Conservation (phyloP, 2,329 filamentous ascomycete species). For the Penicillium sp. region DNA sequence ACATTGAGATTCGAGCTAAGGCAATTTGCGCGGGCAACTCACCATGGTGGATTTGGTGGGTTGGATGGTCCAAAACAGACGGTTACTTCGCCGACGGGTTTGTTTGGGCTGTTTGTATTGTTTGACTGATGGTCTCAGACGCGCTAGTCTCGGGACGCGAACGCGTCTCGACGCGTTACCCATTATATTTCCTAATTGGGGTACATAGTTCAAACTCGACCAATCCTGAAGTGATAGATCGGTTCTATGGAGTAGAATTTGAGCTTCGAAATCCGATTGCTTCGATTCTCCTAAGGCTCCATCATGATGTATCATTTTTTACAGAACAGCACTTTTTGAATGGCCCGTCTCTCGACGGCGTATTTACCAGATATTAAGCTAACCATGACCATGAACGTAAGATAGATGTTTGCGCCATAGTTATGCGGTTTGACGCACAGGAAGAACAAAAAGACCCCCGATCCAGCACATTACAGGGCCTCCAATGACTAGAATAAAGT, state of each 20-base stretch:
- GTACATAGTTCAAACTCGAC: neutral
- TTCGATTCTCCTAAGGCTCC: too few species aligned
- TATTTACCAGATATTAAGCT: slow-evolving; percentile 16
- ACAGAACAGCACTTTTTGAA: too few species aligned
- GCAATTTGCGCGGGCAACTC: slow-evolving; percentile 2
- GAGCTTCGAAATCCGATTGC: too few species aligned
- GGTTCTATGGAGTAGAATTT: too few species aligned
- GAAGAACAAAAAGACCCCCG: slow-evolving; percentile 6
- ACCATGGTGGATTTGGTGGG: slow-evolving; percentile 13
- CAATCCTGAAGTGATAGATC: too few species aligned
- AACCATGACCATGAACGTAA: slow-evolving; percentile 7
- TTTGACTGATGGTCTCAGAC: too few species aligned
- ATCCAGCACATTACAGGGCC: slow-evolving; percentile 13
- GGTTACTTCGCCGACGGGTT: slow-evolving; percentile 22
- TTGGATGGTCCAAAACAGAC: slow-evolving; percentile 11
- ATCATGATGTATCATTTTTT: too few species aligned
- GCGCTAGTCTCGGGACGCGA: slow-evolving; percentile 16
- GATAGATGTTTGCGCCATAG: slow-evolving; percentile 10
- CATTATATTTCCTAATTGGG: slow-evolving; percentile 19
- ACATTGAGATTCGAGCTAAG: neutral
- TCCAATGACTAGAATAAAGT: slow-evolving; percentile 4
- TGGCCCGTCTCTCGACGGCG: neutral
- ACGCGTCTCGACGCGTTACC: slow-evolving; percentile 17
- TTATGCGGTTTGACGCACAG: slow-evolving; percentile 11
- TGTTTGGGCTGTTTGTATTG: too few species aligned